These are phyloP conservation scores for Aspergillus thermomutatus DNA, from an alignment of 2,329 filamentous ascomycete genomes.

Conservation along the genomic window DNA sequence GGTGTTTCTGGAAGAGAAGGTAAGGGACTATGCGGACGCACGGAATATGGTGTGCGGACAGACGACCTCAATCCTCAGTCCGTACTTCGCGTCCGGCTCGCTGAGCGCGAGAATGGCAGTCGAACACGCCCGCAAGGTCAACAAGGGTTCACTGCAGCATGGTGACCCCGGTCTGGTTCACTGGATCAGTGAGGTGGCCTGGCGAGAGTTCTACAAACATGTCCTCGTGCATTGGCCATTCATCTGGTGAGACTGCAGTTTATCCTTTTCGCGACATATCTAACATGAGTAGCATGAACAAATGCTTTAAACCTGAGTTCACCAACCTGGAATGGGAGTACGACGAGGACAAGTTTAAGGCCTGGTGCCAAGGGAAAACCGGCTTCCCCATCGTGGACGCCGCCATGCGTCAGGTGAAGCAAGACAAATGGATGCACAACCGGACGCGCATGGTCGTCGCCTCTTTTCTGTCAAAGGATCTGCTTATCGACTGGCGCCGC, in stretches of 20 bases:
- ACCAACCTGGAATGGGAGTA: slow-evolving; percentile 82
- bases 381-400: slow-evolving; percentile 84
- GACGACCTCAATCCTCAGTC: slow-evolving; percentile 66
- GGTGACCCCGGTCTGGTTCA: slow-evolving; percentile 63
- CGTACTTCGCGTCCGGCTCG: slow-evolving; percentile 68
- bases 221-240: slow-evolving; percentile 84
- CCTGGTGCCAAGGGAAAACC: slow-evolving; percentile 72
- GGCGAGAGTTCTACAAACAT: slow-evolving; percentile 86
- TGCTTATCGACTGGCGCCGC: slow-evolving; percentile 78
- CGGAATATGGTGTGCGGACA: slow-evolving; percentile 65
- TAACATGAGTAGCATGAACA: slow-evolving; percentile 58
- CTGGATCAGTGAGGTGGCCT: slow-evolving; percentile 82
- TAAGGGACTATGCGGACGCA: slow-evolving; percentile 58
- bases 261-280: neutral
- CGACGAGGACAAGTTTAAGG: slow-evolving; percentile 62
- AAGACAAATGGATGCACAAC: slow-evolving; percentile 78
- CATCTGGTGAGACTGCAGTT: slow-evolving; percentile 33
- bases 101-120: slow-evolving; percentile 67
- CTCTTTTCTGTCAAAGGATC: slow-evolving; percentile 75
- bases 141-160: slow-evolving; percentile 61
- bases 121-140: slow-evolving; percentile 58
- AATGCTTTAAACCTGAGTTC: slow-evolving; percentile 79
- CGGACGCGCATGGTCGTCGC: slow-evolving; percentile 80
- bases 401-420: slow-evolving; percentile 72
- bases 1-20: slow-evolving; percentile 65